Base-by-base conservation (phyloP, 306 rosid genomes). In the Acacia crassicarpa region DNA sequence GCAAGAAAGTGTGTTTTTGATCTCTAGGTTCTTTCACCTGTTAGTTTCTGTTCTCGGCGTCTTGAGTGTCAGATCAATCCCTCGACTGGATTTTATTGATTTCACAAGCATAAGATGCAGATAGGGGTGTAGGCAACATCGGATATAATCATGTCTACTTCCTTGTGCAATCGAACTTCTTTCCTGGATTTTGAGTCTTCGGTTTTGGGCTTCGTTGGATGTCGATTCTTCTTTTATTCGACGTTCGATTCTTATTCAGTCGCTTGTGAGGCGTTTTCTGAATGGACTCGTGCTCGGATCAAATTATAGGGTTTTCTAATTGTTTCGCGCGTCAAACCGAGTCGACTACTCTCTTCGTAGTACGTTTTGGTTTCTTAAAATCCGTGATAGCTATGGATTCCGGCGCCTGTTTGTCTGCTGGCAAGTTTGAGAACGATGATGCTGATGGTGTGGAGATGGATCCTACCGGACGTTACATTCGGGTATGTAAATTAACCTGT, bases 181-280 rank as follows among this genome's bases (percentile, higher is more conserved):
- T 54, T 32, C 2, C 82, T 87, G 90, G 88, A 72, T 72, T 75
- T 79, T 1, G 27, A 27, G 27, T 27, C 27, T 1, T 27, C 27
- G 27, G 27, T 27, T 27, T 27, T 27, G 27, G 27, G 27, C 27
- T 27, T 27, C 27, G 27, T 27, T 56, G 68, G 88, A 46, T 84
- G 86, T 82, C 88, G 89, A n/a, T 87, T 87, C 75, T 90, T 85
- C 10, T 85, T 84, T 33, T 90, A 83, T 82, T 88, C 90, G 90
- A 85, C 88, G 20, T 84, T 93, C 85, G 92, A 93, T 85, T 88
- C 97, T 11, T 93, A 88, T 65, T 86, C 87, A 2, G 83, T 83
- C 0, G 97, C 97, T 71, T 89, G 83, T 59, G 97, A 91, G 83
- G 92, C 97, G 6, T 93, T 93, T 66, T 93, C 92, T 40, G 97